Evolutionary conservation across 306 rosid species (phyloP).

Genomic region (Rosa multiflora): DNA sequence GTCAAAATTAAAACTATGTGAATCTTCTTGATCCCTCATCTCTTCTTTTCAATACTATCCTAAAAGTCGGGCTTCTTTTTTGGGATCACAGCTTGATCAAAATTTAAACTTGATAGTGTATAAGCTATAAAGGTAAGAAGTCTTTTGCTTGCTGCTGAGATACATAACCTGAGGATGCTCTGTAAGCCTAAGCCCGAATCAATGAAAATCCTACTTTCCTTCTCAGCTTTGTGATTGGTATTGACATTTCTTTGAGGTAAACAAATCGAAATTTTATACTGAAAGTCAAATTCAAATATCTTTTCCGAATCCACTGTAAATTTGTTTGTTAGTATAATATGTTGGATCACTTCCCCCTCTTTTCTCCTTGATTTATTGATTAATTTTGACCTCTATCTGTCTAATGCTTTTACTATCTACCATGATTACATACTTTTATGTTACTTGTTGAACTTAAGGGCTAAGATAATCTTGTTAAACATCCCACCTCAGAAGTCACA

Average conservation of each 20-base stretch:
- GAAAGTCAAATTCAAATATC: background rate
- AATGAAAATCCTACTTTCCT: background rate
- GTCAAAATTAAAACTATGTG: background rate
- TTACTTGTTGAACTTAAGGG: background rate
- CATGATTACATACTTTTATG: background rate
- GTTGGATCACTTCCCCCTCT: background rate
- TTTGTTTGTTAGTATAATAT: background rate
- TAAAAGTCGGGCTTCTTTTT: background rate
- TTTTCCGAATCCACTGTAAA: background rate
- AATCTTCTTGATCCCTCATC: background rate
- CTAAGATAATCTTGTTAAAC: slow-evolving; percentile 6
- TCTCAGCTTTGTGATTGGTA: background rate
- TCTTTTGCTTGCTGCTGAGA: background rate
- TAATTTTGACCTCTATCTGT: background rate
- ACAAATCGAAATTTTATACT: background rate
- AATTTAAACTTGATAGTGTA: background rate
- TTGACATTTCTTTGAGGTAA: background rate
- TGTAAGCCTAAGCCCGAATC: background rate
- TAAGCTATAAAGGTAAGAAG: background rate
- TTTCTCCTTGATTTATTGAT: background rate
- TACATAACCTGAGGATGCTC: background rate
- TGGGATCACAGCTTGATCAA: background rate
- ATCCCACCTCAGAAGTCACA: slow-evolving; percentile 10
- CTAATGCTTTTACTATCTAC: background rate
- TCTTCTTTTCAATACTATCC: background rate